phyloP scores from a whole-genome alignment of 371 early-diverging fungal species.

The Mucor mucedo region DNA sequence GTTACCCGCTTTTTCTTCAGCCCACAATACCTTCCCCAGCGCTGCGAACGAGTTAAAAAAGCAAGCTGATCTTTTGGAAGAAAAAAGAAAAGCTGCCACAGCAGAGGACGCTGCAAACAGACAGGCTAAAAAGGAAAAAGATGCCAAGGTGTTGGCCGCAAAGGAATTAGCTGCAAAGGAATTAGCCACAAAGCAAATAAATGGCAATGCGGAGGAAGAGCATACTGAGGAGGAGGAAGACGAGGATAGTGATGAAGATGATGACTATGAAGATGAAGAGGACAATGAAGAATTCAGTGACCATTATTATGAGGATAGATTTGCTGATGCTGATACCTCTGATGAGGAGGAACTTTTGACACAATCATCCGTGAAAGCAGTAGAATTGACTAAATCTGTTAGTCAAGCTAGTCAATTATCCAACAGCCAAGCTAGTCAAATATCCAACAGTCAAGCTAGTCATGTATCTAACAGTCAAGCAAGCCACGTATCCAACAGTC shows the following conservation, averaged over 20 bases:
- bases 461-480: no score
- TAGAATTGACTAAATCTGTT: neutral
- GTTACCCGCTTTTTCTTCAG: neutral
- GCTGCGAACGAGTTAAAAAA: neutral
- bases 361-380: neutral
- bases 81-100: neutral
- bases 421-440: no score
- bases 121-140: neutral
- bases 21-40: neutral
- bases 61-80: neutral
- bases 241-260: neutral
- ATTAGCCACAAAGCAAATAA: neutral
- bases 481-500: no score
- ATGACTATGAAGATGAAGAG: conserved; percentile 1
- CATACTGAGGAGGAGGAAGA: neutral
- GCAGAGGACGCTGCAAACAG: neutral
- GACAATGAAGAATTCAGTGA: conserved; percentile 1
- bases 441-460: no score
- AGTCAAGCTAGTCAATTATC: no score
- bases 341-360: neutral
- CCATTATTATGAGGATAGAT: conserved; percentile 2
- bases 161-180: neutral
- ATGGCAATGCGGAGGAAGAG: neutral
- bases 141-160: neutral
- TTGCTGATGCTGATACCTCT: conserved; percentile 16